Evolutionary conservation across 768 basidiomycete genomes (phyloP), one percentile per base, ranked within the genome.

Genomic region (Omphalotus guepiniiformis): DNA sequence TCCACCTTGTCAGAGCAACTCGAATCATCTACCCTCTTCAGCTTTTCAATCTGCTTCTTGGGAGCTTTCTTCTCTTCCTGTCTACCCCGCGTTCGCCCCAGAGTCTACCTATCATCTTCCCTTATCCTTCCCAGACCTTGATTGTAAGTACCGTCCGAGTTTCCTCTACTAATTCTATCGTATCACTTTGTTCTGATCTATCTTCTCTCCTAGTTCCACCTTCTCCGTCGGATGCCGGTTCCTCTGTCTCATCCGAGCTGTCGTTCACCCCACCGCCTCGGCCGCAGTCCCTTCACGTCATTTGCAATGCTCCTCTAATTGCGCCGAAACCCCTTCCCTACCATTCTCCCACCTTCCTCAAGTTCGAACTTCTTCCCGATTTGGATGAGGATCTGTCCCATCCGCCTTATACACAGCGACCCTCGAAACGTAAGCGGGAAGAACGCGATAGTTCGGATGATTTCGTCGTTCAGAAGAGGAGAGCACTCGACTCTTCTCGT

Each of bases 311-410:
- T 2, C 83, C 83, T n/a, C 70, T 85, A 47, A 65, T 84, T 51
- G 83, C 82, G 0, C 83, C 84, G 11, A 77, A 76, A 21, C 83
- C 83, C 0, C 75, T 85, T 29, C 84, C 83, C 2, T 84, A 80
- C 63, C 80, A 82, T 47, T 81, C 82, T 8, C 83, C 83, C 22
- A 78, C 76, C 0, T 83, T 84, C 60, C 77, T 85, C 47, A 79
- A 83, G 45, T 84, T 82, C 59, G 79, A 82, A 47, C 66, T 74
- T 38, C 65, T 78, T 19, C 84, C 84, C 0, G 83, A 83, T 64
- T 66, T 78, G 6, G 82, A 83, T 63, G 79, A 83, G 58, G 82
- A 85, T 58, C 75, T 85, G 34, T 85, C 84, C 0, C 78, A 78
- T 53, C 80, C 84, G 6, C 84, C 83, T 0, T 85, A 85, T 68